Conservation (phyloP, 495 filamentous ascomycete species). For the Aspergillus incahuasiensis region DNA sequence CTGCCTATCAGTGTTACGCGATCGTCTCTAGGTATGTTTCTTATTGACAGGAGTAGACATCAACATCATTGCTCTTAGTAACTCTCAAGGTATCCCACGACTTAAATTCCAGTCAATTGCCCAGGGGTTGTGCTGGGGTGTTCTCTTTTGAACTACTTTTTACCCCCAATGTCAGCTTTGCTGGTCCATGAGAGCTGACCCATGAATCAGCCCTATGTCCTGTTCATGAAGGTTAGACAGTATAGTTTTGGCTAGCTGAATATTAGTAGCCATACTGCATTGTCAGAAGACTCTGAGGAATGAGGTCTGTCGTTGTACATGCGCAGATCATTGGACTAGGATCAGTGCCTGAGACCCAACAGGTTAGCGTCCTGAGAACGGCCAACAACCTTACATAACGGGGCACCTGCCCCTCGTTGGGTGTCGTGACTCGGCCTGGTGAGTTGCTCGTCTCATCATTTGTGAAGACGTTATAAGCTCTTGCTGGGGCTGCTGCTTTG, state of each 20-base stretch:
- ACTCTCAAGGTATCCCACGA: too few species aligned
- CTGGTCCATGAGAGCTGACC: too few species aligned
- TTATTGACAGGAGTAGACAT: too few species aligned
- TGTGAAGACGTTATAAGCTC: neutral
- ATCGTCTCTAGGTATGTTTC: too few species aligned
- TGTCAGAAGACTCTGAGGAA: neutral
- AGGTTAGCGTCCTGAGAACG: neutral
- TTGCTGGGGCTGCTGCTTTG: neutral
- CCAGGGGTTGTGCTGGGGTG: too few species aligned
- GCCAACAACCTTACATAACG: constrained; percentile 12
- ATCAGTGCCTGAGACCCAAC: constrained; percentile 11
- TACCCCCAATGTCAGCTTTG: too few species aligned
- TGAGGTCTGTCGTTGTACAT: neutral
- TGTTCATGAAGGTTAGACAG: neutral
- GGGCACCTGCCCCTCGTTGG: constrained; percentile 11
- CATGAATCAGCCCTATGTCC: too few species aligned
- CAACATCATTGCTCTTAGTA: too few species aligned
- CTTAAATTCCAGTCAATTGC: too few species aligned
- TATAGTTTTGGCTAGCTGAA: neutral
- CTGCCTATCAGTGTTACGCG: too few species aligned
- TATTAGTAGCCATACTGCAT: neutral
- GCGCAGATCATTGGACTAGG: neutral
- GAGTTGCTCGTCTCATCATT: constrained; percentile 4
- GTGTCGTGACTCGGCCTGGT: constrained; percentile 10
- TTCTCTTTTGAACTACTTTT: too few species aligned